These are phyloP conservation scores for Ustilago shanxiensis DNA, from an alignment of 1,284 basidiomycete species.

Conservation along the genomic window DNA sequence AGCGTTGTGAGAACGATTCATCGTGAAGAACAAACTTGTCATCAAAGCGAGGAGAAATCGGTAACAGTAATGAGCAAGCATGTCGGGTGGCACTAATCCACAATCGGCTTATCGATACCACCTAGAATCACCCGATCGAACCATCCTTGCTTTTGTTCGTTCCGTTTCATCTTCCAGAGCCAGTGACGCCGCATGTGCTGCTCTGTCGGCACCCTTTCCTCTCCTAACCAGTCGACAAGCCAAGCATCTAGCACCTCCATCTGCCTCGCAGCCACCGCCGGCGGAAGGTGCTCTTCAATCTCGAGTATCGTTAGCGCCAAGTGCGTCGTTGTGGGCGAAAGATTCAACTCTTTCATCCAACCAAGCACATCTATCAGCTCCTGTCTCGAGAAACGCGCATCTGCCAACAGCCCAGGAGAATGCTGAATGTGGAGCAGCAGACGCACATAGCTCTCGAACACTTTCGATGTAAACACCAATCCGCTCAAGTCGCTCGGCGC, in stretches of 20 bases:
- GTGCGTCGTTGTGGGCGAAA: constrained; percentile 23
- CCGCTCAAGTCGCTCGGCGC: constrained; percentile 3
- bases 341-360: constrained; percentile 39
- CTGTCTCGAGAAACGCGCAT: not conserved
- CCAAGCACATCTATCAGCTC: constrained; percentile 37
- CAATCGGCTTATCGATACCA: not conserved
- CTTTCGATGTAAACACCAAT: constrained; percentile 28
- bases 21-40: too few relatives aligned
- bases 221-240: constrained; percentile 34
- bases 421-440: constrained; percentile 34
- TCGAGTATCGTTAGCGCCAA: constrained; percentile 40
- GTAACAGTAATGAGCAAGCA: too few relatives aligned
- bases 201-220: constrained; percentile 14
- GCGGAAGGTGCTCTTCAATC: constrained; percentile 39
- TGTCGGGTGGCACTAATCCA: too few relatives aligned
- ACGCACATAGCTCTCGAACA: constrained; percentile 45
- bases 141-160: constrained; percentile 30
- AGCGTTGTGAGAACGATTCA: too few relatives aligned
- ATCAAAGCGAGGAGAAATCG: too few relatives aligned
- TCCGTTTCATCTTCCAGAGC: constrained; percentile 44
- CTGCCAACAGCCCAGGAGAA: constrained; percentile 13
- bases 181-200: constrained; percentile 31
- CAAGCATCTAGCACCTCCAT: constrained; percentile 36
- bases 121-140: constrained; percentile 19
- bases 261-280: constrained; percentile 30